Conservation (phyloP, 2,329 filamentous ascomycete species). For the Pestalotiopsis fici region DNA sequence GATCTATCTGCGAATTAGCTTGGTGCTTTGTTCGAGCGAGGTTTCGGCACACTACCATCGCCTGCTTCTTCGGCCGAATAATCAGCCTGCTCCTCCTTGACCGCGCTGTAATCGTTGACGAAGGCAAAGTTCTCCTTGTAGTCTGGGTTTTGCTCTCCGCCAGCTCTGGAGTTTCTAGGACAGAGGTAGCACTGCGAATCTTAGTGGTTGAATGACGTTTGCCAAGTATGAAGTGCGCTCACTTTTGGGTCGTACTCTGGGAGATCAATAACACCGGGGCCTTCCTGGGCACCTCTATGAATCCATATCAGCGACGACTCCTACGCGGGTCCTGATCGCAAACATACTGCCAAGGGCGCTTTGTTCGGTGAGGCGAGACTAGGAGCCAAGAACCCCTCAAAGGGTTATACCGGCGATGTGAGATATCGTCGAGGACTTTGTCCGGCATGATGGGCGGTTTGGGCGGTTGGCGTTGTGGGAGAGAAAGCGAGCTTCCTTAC, state of each 20-base stretch:
- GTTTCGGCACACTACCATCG: slow-evolving; percentile 28
- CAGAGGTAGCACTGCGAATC: slow-evolving; percentile 83
- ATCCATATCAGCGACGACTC: background rate
- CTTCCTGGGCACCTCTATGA: slow-evolving; percentile 74
- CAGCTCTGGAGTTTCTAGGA: slow-evolving; percentile 84
- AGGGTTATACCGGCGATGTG: slow-evolving; percentile 91
- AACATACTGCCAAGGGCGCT: slow-evolving; percentile 95
- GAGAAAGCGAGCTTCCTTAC: background rate
- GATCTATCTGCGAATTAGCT: slow-evolving; percentile 47
- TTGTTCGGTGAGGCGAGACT: slow-evolving; percentile 93
- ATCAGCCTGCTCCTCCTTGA: slow-evolving; percentile 87
- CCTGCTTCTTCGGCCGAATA: slow-evolving; percentile 55
- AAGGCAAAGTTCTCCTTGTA: slow-evolving; percentile 91
- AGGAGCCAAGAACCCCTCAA: slow-evolving; percentile 89
- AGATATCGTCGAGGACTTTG: slow-evolving; percentile 89
- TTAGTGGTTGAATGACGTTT: background rate
- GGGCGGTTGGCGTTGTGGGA: background rate
- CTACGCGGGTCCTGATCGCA: background rate
- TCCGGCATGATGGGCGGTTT: slow-evolving; percentile 60
- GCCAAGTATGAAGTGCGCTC: slow-evolving; percentile 12
- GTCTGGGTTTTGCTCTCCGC: slow-evolving; percentile 82
- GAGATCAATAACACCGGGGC: slow-evolving; percentile 64
- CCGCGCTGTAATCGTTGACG: slow-evolving; percentile 95
- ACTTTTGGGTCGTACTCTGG: slow-evolving; percentile 80
- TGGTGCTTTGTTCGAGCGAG: background rate